phyloP scores from a whole-genome alignment of 73 alveolate species.

The Blepharisma stoltei region DNA sequence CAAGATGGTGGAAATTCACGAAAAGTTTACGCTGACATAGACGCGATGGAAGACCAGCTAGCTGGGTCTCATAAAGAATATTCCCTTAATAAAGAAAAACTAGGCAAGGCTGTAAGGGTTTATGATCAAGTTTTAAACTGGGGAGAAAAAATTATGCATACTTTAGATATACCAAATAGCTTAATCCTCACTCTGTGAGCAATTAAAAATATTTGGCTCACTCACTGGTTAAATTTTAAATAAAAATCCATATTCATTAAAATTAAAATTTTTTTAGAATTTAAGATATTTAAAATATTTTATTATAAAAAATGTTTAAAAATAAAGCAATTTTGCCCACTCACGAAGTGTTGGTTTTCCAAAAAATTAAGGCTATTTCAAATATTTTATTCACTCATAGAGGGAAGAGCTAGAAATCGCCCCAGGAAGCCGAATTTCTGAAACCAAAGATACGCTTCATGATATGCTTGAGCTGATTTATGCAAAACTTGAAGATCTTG shows the following conservation, averaged over 20 bases:
- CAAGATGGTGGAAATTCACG: conserved; percentile 21
- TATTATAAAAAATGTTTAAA: too few species aligned
- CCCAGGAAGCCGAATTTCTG: neutral
- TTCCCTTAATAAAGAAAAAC: conserved; percentile 11
- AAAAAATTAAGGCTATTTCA: too few species aligned
- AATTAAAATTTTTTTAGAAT: too few species aligned
- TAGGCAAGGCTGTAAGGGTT: neutral
- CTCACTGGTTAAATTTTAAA: too few species aligned
- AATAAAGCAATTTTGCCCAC: too few species aligned
- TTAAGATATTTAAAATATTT: too few species aligned
- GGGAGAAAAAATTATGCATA: conserved; percentile 18
- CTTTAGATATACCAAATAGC: neutral
- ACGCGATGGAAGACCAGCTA: neutral
- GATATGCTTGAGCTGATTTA: conserved; percentile 7
- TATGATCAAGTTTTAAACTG: conserved; percentile 26
- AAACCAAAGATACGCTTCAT: neutral
- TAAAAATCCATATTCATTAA: too few species aligned
- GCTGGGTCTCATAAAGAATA: neutral
- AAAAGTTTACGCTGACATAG: neutral
- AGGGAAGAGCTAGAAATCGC: too few species aligned
- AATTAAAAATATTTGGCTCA: too few species aligned
- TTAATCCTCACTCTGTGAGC: too few species aligned
- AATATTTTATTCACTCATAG: too few species aligned
- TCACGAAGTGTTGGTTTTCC: too few species aligned
- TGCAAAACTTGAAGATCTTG: neutral